Evolutionary conservation across 163 green algal species (phyloP), one percentile per base, ranked within the genome.

Genomic region (Chlamydomonas reinhardtii): DNA sequence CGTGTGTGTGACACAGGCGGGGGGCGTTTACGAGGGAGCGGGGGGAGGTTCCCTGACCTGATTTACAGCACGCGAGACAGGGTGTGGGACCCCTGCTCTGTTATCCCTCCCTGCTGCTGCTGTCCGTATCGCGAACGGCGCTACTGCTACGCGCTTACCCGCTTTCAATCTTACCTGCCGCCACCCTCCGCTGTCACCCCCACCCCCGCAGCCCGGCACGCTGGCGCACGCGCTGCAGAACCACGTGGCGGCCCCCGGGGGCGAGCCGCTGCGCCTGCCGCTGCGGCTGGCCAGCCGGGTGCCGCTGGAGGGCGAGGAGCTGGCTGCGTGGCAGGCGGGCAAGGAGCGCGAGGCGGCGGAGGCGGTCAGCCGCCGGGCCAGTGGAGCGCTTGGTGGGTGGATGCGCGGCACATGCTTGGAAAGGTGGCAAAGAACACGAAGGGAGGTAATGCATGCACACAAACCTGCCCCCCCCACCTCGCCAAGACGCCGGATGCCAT

Each of bases 281-380:
- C 84, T 95, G 37, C 82, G 70, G 24, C 24, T 92, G 16, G 56
- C 80, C 12, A 69, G 71, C 1, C 85, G 94, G 14, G 90, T 96
- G 76, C 87, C 90, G 8, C 80, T 98, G 56, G 86, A 96, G 70
- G 95, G 95, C 0, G 82, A 88, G 48, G 94, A 98, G 94, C 88
- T 98, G 74, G 88, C 91, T 74, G 85, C 79, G 20, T 93, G 70
- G 83, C 86, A 84, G 86, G 64, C 66, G 72, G 72, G 74, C 24
- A 75, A 92, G 72, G 68, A 87, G 56, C 86, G 74, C 59, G 85
- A 89, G 62, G 85, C 74, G 37, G 43, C 66, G 35, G 70, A 73
- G 39, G 84, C 82, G 68, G 37, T 88, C 69, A 37, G 59, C 31
- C n/a, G 61, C 68, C 27, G 64, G 64, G 27, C 64, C 27, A 34